Evolutionary conservation across 2,329 filamentous ascomycete genomes (phyloP), one percentile per base, ranked within the genome.

Genomic region (Chalaropsis thielavioides): DNA sequence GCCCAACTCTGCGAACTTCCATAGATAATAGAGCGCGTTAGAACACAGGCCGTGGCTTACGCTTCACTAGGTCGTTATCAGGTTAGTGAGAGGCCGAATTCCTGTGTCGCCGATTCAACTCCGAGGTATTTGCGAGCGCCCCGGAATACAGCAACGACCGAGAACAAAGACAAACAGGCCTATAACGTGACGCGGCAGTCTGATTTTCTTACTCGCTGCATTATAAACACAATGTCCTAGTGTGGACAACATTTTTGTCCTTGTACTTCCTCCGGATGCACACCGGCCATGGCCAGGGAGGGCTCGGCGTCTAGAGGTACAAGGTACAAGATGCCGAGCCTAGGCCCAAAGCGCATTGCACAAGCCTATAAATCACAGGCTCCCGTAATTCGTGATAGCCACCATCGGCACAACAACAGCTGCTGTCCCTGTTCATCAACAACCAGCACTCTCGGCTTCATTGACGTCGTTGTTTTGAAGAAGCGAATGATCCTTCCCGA

Each of bases 121-220:
- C 64, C 64, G 64, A 66, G 44, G 63, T 61, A 54, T 66, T 61
- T 56, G 64, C 61, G 64, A 66, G 46, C 5, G 44, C 24, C 43
- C 54, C 49, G 54, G 61, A 66, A 46, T 31, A 56, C 15, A 51
- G 22, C 15, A 40, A 35, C 43, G 35, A 7, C 13, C 17, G 31
- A 38, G 19, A 24, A 31, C 22, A 44, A 62, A 6, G 31, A 62
- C n/a, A 51, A 38, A 15, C 38, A 43, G 38, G 5, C 19, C 19
- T 61, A 24, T 6, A 62, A 15, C 6, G 10, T 46, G 54, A 17
- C 13, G 6, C 17, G 10, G 17, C 15, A 19, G n/a, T 58, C 15
- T 15, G 1, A 10, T 8, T 19, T 46, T n/a, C n/a, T 46, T 1
- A 19, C 43, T 46, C 4, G 35, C 7, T 38, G 35, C 35, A 38